Conservation (phyloP, 2,329 filamentous ascomycete species). For the Fusarium sp. region DNA sequence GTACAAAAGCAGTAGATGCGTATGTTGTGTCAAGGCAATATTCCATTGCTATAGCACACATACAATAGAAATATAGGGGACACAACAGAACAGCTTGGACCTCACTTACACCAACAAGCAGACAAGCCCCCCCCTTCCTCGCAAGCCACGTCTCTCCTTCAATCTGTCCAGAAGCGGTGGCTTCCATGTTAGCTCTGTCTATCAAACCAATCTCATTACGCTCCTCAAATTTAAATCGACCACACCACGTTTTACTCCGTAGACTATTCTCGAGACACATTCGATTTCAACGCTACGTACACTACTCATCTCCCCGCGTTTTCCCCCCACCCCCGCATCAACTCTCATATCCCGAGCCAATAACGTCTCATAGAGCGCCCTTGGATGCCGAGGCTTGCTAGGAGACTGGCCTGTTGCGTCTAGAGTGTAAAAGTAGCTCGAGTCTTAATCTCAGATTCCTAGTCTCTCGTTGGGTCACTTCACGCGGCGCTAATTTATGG, state of each 20-base stretch:
- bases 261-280: conserved; percentile 11
- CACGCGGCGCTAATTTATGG: conserved; percentile 34
- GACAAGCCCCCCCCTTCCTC: not conserved
- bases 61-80: conserved; percentile 1
- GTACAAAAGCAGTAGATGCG: conserved; percentile 5
- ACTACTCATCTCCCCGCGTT: conserved; percentile 28
- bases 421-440: conserved; percentile 1
- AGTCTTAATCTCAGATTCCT: conserved; percentile 1
- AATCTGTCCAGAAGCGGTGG: not conserved
- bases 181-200: not conserved
- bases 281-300: conserved; percentile 5
- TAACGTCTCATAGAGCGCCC: conserved; percentile 17
- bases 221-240: not conserved
- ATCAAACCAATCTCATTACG: conserved; percentile 2
- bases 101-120: conserved; percentile 24
- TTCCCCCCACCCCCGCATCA: conserved; percentile 33
- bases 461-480: conserved; percentile 17
- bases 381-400: conserved; percentile 40
- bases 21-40: conserved; percentile 19
- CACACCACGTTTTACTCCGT: conserved; percentile 8
- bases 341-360: conserved; percentile 29
- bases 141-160: conserved; percentile 15
- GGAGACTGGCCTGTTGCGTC: conserved; percentile 3
- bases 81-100: conserved; percentile 16
- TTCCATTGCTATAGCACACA: not conserved